These are phyloP conservation scores for Lepraria neglecta DNA, from an alignment of 495 filamentous ascomycete genomes.

Conservation along the genomic window DNA sequence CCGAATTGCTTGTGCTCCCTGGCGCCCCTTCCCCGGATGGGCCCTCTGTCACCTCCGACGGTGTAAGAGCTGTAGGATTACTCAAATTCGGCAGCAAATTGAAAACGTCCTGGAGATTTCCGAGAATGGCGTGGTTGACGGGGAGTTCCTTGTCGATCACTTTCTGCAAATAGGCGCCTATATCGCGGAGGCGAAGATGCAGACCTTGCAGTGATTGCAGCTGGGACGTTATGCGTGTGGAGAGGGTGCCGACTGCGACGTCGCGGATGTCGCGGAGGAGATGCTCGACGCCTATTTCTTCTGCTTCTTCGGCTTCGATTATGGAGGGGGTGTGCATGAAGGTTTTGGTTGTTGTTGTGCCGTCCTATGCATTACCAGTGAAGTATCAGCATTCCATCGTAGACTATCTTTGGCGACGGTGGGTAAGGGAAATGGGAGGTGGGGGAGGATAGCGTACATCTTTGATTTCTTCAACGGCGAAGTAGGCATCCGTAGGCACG, in stretches of 20 bases:
- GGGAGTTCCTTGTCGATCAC: conserved; percentile 87
- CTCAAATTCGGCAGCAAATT: conserved; percentile 95
- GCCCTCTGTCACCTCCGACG: conserved; percentile 34
- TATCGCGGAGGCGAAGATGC: conserved; percentile 91
- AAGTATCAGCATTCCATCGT: neutral
- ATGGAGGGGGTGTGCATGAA: conserved; percentile 99
- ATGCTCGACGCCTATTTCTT: conserved; percentile 98
- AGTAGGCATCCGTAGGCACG: conserved; percentile 97
- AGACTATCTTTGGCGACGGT: no score
- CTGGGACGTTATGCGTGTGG: conserved; percentile 94
- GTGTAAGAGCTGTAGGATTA: conserved; percentile 57
- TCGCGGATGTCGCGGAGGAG: conserved; percentile 96
- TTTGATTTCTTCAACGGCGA: conserved; percentile 99
- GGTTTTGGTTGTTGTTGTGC: conserved; percentile 92
- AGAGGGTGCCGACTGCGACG: conserved; percentile 96
- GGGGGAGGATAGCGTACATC: conserved; percentile 61
- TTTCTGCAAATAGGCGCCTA: conserved; percentile 91
- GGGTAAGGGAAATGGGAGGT: neutral
- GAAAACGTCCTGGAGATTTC: conserved; percentile 97
- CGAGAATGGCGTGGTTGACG: conserved; percentile 94
- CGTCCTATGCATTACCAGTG: conserved; percentile 55
- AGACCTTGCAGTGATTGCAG: conserved; percentile 95
- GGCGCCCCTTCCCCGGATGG: conserved; percentile 35
- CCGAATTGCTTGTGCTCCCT: conserved; percentile 54
- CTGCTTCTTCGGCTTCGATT: conserved; percentile 97